Evolutionary conservation across 2,329 filamentous ascomycete species (phyloP), one percentile per base, ranked within the genome.

Genomic region (Cytospora mali): DNA sequence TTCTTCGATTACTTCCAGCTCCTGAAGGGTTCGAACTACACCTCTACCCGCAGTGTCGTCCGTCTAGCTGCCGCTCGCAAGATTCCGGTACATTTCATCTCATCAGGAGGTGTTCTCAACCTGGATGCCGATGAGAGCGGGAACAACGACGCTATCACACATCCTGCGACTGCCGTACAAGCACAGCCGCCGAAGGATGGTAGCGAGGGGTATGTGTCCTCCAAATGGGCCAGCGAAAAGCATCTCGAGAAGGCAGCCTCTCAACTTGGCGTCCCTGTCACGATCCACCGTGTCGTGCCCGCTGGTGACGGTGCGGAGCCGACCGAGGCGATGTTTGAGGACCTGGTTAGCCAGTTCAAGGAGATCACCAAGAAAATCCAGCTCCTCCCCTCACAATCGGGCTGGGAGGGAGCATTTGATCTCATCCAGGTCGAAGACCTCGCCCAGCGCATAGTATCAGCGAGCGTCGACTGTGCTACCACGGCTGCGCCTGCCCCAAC

Each of bases 1-100:
- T 78, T 71, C 68, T 62, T 71, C 65, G 74, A 80, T 29, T 68
- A 69, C 1, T 81, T 80, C 66, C 31, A 68, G 10, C 68, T 71
- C 0, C 69, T 81, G 0, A 68, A 71, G 2, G 52, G 57, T 1
- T 60, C 69, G 28, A 81, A 81, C 62, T 65, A 80, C 3, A 18
- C 64, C 0, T 69, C 77, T 0, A 78, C 75, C 1, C 69, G 70
- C 50, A 69, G 73, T 54, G 70, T 80, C 5, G 68, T 72, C 3
- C 64, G 66, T 2, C 64, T 81, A 5, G 71, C 70, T 2, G 6
- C 65, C 0, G 55, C 61, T 0, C 67, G 68, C 5, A 61, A 55
- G 3, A 61, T 73, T 0, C 70, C 72, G 1, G 35, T 76, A 10
- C 75, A 76, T 49, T 74, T 69, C 58, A 58, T 75, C 10, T 75